Evolutionary conservation across 139 green algal species (phyloP).

Genomic region (Limnomonas spitsbergensis): DNA sequence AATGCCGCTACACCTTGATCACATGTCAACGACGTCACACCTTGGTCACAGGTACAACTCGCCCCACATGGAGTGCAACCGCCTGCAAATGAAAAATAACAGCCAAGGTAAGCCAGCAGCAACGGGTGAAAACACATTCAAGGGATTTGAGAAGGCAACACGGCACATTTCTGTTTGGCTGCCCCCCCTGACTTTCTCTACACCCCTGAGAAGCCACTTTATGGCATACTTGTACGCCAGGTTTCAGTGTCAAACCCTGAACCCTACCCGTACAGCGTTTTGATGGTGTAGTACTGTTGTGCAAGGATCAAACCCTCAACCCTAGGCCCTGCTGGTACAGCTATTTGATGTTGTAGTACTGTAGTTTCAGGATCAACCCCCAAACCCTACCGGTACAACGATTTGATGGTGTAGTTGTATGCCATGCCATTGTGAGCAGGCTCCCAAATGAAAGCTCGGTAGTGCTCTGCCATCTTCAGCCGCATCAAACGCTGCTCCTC

Average conservation of each 20-base stretch:
- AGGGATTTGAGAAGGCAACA: too few species aligned
- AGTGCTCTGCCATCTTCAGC: conserved; percentile 33
- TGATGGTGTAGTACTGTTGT: conserved; percentile 42
- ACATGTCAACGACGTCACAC: too few species aligned
- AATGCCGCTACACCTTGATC: too few species aligned
- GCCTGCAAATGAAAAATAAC: neutral
- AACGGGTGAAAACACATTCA: neutral
- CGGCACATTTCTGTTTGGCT: too few species aligned
- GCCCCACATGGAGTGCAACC: conserved; percentile 16
- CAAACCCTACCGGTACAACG: conserved; percentile 22
- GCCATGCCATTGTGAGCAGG: conserved; percentile 24
- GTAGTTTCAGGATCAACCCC: too few species aligned
- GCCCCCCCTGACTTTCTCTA: conserved; percentile 13
- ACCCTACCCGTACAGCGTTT: conserved; percentile 20
- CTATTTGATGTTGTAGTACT: too few species aligned
- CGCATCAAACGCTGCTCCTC: conserved; percentile 22
- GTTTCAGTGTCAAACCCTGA: too few species aligned
- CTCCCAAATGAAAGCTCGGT: conserved; percentile 50
- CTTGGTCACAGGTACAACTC: conserved; percentile 13
- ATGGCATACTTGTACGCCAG: conserved; percentile 16
- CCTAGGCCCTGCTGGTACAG: neutral
- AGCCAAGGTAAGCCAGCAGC: neutral
- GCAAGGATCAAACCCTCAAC: neutral
- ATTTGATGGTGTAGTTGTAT: conserved; percentile 44
- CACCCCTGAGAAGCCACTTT: conserved; percentile 52